Base-by-base conservation (phyloP, 345 rosid genomes). In the Jatropha curcas region DNA sequence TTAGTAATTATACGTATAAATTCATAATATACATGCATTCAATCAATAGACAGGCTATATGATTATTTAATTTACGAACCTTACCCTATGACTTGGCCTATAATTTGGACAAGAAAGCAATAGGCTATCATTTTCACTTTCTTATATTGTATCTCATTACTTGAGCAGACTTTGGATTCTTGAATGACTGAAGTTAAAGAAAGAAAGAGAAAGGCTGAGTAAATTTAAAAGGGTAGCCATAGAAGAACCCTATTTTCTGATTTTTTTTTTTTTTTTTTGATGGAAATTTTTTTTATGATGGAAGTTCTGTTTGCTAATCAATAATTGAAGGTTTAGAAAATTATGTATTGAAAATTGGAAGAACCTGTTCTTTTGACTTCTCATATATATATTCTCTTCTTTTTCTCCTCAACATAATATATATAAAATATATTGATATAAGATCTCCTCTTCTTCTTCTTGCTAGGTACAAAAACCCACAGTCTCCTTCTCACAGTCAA, bases 101-200 rank as follows among this genome's bases (percentile, higher is more conserved):
- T 63, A 70, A 52, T 62, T 55, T 55, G 65, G 45, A 61, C 50
- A 71, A 71, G 70, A 66, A 43, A 66, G 57, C 28, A 30, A 12
- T 37, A 37, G 75, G n/a, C 56, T 61, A 34, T 72, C 72, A 39
- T 37, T 67, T 52, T 52, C 73, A 66, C 20, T 35, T 8, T 24
- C 33, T 25, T 34, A n/a, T 28, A 56, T 66, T 60, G 31, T 27
- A n/a, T 53, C 35, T 35, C 11, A 55, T 72, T 67, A 34, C 60
- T 61, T 41, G 28, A 41, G 76, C 51, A 68, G 59, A 66, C 73
- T 72, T 72, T 72, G 64, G 81, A 77, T 77, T 72, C 73, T 52
- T 71, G 63, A 48, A 41, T 10, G 73, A 52, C 61, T 51, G 28
- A 67, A 65, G 60, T 34, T 19, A 17, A 17, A 45, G 43, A 20